These are phyloP conservation scores for Datisca glomerata DNA, from an alignment of 306 rosid genomes.

Conservation along the genomic window DNA sequence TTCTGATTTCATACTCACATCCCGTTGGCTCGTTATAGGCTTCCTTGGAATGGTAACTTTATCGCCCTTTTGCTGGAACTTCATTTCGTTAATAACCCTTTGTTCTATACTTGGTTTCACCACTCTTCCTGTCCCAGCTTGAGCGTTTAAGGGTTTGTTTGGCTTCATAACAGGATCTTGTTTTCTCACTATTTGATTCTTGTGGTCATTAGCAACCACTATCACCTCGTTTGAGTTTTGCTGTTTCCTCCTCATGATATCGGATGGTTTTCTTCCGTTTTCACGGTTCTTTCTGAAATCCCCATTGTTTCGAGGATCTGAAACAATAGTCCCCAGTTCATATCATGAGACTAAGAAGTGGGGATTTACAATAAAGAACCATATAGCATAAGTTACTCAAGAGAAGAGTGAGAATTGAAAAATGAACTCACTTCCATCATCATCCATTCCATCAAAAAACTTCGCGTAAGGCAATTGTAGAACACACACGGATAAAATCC, in stretches of 20 bases:
- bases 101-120: constrained; percentile 34
- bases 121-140: constrained; percentile 41
- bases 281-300: constrained; percentile 33
- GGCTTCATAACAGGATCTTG: constrained; percentile 35
- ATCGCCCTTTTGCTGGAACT: constrained; percentile 29
- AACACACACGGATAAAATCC: constrained; percentile 19
- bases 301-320: constrained; percentile 70
- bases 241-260: constrained; percentile 24
- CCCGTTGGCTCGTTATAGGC: constrained; percentile 29
- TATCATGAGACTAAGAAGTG: constrained; percentile 27
- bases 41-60: constrained; percentile 31
- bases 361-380: constrained; percentile 28
- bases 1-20: constrained; percentile 41
- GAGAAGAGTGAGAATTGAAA: constrained; percentile 25
- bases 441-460: constrained; percentile 99
- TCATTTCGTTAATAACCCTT: constrained; percentile 20
- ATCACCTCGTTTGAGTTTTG: constrained; percentile 22
- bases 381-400: constrained; percentile 16
- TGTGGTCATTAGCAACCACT: constrained; percentile 29
- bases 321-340: constrained; percentile 29
- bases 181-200: constrained; percentile 32
- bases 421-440: constrained; percentile 82
- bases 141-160: constrained; percentile 31
- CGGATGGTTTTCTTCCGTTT: constrained; percentile 42
- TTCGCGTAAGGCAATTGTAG: constrained; percentile 19